Percentiles rank a stretch among this genome's conserved stretches.
phyloP scores from a whole-genome alignment of 2,329 filamentous ascomycete species.

The Dendryphion nanum region DNA sequence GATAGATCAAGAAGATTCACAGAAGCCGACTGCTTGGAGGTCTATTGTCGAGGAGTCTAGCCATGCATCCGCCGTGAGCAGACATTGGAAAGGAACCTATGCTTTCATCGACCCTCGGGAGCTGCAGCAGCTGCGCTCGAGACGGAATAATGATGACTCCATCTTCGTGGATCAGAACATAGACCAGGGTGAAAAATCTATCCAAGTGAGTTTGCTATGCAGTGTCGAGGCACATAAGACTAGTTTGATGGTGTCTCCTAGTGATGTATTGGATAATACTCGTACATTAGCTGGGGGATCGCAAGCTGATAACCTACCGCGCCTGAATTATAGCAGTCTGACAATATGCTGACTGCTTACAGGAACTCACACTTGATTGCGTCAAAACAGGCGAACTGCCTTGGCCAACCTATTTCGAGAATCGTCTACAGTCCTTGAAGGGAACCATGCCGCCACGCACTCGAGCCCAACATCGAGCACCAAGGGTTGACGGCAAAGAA shows the following conservation, averaged over 20 bases:
- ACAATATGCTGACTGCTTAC: no score
- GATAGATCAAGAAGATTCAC: conserved; percentile 29
- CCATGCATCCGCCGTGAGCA: conserved; percentile 39
- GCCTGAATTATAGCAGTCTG: no score
- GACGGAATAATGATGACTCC: not conserved
- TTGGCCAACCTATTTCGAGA: not conserved
- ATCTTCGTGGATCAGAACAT: conserved; percentile 26
- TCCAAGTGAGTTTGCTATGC: no score
- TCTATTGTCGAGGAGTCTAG: conserved; percentile 34
- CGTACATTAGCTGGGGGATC: no score
- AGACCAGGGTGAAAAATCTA: not conserved
- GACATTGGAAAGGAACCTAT: conserved; percentile 53
- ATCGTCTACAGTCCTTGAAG: not conserved
- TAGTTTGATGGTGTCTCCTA: no score
- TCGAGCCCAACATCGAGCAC: not conserved
- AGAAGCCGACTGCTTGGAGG: conserved; percentile 46
- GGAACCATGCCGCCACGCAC: not conserved
- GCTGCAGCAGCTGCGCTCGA: conserved; percentile 22
- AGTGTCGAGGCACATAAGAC: no score
- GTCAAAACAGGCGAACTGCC: no score
- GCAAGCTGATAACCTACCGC: no score
- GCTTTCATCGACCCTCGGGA: conserved; percentile 37
- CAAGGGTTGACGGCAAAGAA: not conserved
- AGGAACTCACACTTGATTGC: no score
- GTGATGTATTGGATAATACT: no score